Conservation (phyloP, 1,284 basidiomycete genomes). For the Fomitiporia mediterranea region DNA sequence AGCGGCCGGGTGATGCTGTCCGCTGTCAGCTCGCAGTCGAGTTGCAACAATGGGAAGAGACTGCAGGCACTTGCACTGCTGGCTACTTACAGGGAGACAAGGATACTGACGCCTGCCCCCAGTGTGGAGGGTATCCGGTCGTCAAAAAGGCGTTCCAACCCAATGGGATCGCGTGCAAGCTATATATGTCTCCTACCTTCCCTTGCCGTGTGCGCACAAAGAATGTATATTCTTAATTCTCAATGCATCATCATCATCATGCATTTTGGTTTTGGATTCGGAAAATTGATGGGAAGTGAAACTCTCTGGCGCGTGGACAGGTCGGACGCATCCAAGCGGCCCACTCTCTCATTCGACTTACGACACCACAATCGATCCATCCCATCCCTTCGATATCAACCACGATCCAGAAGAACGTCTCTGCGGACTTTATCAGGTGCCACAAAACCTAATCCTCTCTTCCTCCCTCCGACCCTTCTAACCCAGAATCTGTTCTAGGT, state of each 20-base stretch:
- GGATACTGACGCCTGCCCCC: not conserved
- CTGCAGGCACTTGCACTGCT: not conserved
- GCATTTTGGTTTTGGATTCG: not conserved
- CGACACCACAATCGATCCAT: not conserved
- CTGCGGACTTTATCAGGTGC: slow-evolving; percentile 3
- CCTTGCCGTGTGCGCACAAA: not conserved
- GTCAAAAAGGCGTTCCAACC: slow-evolving; percentile 6
- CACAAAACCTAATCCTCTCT: not conserved
- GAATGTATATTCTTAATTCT: not conserved
- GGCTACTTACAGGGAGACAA: not conserved
- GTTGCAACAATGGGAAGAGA: not conserved
- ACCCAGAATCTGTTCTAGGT: not conserved
- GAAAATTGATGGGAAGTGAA: slow-evolving; percentile 1
- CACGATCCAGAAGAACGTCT: not conserved
- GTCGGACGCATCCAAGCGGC: not conserved
- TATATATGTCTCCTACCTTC: slow-evolving; percentile 1
- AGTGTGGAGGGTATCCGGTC: not conserved
- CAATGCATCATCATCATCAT: not conserved
- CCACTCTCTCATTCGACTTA: not conserved
- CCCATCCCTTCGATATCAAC: slow-evolving; percentile 3
- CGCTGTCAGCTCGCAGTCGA: not conserved
- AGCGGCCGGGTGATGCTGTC: not conserved
- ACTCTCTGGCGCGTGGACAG: slow-evolving; percentile 4
- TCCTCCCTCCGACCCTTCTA: not conserved
- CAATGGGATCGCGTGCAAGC: not conserved